These are phyloP conservation scores for Myotisia sp. DNA, from an alignment of 2,329 filamentous ascomycete genomes.

Conservation along the genomic window DNA sequence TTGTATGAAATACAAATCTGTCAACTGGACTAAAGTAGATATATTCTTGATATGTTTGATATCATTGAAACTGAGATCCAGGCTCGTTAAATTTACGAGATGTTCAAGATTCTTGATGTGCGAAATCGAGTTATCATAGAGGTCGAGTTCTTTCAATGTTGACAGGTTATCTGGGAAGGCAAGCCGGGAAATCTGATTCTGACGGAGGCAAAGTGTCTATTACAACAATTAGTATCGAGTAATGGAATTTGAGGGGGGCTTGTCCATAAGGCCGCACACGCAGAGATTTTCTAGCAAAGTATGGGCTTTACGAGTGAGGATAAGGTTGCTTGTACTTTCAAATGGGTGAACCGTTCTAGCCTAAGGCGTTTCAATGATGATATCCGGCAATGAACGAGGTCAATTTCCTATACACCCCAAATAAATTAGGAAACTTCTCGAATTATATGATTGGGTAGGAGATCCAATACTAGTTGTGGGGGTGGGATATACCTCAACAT, in stretches of 20 bases:
- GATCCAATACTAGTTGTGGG: neutral
- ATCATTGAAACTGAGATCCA: constrained; percentile 97
- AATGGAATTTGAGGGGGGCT: neutral
- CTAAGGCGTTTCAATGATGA: constrained; percentile 59
- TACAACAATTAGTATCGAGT: too few relatives aligned
- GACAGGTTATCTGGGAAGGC: constrained; percentile 53
- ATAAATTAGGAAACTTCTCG: neutral
- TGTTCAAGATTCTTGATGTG: constrained; percentile 74
- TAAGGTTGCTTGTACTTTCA: constrained; percentile 36
- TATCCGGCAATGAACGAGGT: constrained; percentile 77
- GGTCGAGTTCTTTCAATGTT: constrained; percentile 68
- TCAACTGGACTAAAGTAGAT: constrained; percentile 59
- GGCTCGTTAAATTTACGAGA: constrained; percentile 57
- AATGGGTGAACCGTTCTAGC: constrained; percentile 69
- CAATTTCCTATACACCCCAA: constrained; percentile 50
- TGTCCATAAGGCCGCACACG: neutral
- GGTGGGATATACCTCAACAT: constrained; percentile 34
- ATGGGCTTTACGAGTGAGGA: neutral
- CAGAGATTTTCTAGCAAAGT: neutral
- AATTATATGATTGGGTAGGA: neutral
- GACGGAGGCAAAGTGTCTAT: constrained; percentile 68
- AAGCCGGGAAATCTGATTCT: constrained; percentile 75
- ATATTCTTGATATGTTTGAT: constrained; percentile 96
- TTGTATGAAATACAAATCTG: constrained; percentile 80
- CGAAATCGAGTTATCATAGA: constrained; percentile 90